Conservation (phyloP, 495 filamentous ascomycete species). For the Daldinia bambusicola region DNA sequence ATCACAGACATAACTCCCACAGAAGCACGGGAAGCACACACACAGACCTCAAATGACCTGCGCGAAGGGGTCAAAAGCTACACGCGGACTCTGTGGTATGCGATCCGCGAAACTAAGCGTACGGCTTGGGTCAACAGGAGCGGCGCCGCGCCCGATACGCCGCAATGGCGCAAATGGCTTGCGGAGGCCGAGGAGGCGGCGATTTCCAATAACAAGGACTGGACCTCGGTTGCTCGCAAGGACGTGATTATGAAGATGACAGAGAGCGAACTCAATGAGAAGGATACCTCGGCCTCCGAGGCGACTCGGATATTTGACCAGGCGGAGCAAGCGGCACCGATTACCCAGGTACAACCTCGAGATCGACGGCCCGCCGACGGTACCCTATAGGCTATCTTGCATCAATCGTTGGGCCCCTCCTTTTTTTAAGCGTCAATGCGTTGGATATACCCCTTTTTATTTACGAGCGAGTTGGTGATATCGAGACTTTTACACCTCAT, state of each 20-base stretch:
- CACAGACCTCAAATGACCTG: constrained; percentile 34
- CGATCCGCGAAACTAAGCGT: constrained; percentile 61
- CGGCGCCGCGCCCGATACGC: constrained; percentile 60
- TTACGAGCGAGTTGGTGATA: constrained; percentile 15
- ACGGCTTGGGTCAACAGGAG: constrained; percentile 61
- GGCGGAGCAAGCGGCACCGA: constrained; percentile 48
- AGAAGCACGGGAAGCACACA: constrained; percentile 50
- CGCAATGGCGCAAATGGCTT: constrained; percentile 64
- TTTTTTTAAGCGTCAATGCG: constrained; percentile 7
- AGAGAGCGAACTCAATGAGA: constrained; percentile 34
- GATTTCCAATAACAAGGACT: constrained; percentile 45
- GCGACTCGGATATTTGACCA: constrained; percentile 32
- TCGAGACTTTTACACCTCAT: background rate
- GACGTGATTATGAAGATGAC: constrained; percentile 58
- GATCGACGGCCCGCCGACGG: constrained; percentile 26
- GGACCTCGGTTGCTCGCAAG: constrained; percentile 62
- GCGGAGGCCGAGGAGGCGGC: constrained; percentile 57
- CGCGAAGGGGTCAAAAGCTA: constrained; percentile 56
- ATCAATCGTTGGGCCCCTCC: background rate
- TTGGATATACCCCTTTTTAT: constrained; percentile 37
- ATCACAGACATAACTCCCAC: constrained; percentile 52
- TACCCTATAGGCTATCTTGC: constrained; percentile 34
- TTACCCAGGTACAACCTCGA: constrained; percentile 42
- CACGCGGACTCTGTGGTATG: constrained; percentile 67
- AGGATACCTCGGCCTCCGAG: background rate